Conservation (phyloP, 768 basidiomycete species). For the Hygrophorus russula region DNA sequence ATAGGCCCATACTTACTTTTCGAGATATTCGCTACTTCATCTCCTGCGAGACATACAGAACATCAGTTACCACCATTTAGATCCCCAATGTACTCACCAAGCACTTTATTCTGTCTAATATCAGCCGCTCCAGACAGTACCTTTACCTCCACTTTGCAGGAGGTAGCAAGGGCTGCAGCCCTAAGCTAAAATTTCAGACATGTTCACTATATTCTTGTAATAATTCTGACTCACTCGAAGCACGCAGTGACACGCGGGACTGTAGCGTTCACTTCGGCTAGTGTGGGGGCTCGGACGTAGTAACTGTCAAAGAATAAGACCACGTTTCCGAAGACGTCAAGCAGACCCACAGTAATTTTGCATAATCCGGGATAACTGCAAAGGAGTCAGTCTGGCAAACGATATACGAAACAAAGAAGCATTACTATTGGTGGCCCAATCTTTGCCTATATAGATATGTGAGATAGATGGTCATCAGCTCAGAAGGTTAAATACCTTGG, state of each 20-base stretch:
- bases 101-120: constrained; percentile 54
- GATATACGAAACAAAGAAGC: constrained; percentile 2
- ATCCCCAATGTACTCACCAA: constrained; percentile 27
- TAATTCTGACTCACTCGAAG: constrained; percentile 44
- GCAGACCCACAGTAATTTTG: constrained; percentile 51
- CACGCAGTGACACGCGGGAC: constrained; percentile 55
- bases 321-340: background rate
- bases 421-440: constrained; percentile 68
- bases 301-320: constrained; percentile 29
- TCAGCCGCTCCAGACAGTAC: constrained; percentile 29
- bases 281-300: constrained; percentile 62
- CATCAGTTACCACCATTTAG: background rate
- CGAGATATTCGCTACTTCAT: constrained; percentile 52
- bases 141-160: constrained; percentile 38
- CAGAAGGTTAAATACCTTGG: too few relatives aligned
- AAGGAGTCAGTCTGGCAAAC: background rate
- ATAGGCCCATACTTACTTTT: constrained; percentile 49
- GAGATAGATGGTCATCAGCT: too few relatives aligned
- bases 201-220: background rate
- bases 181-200: constrained; percentile 19
- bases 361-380: constrained; percentile 74
- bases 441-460: constrained; percentile 53
- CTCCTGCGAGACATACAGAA: constrained; percentile 26
- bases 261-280: constrained; percentile 46
- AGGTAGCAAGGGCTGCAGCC: constrained; percentile 58